These are phyloP conservation scores for Camellia granthamiana DNA, from an alignment of 148 eudicot genomes.

Conservation along the genomic window DNA sequence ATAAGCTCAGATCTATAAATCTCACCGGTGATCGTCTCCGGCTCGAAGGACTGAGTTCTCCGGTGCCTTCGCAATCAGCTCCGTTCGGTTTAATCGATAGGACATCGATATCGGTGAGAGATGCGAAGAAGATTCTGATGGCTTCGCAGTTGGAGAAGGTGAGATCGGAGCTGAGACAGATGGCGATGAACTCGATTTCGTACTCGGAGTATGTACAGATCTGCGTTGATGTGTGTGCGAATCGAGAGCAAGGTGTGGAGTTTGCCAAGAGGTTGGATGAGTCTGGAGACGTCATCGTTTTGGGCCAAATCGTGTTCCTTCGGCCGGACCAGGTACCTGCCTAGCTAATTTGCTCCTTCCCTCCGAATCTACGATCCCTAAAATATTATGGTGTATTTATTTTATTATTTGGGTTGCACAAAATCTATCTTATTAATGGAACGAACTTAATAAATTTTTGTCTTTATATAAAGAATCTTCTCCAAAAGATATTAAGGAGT, in stretches of 20 bases:
- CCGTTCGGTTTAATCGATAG: slow-evolving; percentile 2
- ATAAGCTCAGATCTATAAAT: slow-evolving; percentile 27
- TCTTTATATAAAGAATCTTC: too few relatives aligned
- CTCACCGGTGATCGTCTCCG: slow-evolving; percentile 23
- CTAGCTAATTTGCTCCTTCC: too few relatives aligned
- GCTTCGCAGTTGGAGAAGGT: slow-evolving; percentile 41
- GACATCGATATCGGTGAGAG: slow-evolving; percentile 32
- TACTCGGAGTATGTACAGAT: slow-evolving; percentile 40
- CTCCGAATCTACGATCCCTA: too few relatives aligned
- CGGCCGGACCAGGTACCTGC: slow-evolving; percentile 62
- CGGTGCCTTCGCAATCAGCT: neutral
- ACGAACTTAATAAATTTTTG: too few relatives aligned
- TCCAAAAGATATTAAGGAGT: too few relatives aligned
- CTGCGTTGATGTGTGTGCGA: slow-evolving; percentile 38
- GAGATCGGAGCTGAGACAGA: slow-evolving; percentile 33
- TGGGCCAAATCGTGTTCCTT: slow-evolving; percentile 53
- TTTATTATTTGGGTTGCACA: too few relatives aligned
- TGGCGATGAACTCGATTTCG: slow-evolving; percentile 30
- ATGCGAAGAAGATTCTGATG: slow-evolving; percentile 45
- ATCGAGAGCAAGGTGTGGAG: slow-evolving; percentile 41
- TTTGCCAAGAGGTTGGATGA: slow-evolving; percentile 55
- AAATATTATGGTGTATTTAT: too few relatives aligned
- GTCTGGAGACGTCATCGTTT: slow-evolving; percentile 58
- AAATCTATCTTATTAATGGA: too few relatives aligned
- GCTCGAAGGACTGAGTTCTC: slow-evolving; percentile 28